These are phyloP conservation scores for Hippophae rhamnoides DNA, from an alignment of 306 rosid genomes.

Conservation along the genomic window DNA sequence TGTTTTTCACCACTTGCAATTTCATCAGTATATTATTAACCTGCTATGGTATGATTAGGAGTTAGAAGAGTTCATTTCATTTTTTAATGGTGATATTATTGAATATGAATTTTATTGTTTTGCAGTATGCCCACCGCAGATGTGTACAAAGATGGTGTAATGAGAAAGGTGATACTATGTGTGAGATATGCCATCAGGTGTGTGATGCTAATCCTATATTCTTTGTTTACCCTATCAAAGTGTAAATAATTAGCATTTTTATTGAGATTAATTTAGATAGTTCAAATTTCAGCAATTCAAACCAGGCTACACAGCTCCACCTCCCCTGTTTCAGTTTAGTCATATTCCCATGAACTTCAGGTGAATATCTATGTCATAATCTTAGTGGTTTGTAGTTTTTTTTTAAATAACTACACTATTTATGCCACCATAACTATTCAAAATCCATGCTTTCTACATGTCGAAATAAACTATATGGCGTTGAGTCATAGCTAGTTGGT, in stretches of 20 bases:
- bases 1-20: no score
- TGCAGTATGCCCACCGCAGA: conserved; percentile 91
- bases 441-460: no score
- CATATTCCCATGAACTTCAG: conserved; percentile 93
- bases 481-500: no score
- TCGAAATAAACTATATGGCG: no score
- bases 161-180: conserved; percentile 84
- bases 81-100: no score
- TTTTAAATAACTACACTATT: no score
- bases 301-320: conserved; percentile 88
- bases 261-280: background rate
- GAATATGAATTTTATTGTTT: background rate
- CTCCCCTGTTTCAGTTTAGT: conserved; percentile 74
- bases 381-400: no score
- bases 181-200: conserved; percentile 99
- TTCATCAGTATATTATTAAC: no score
- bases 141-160: conserved; percentile 94
- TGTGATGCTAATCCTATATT: background rate
- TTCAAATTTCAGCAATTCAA: conserved; percentile 55
- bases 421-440: no score
- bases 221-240: background rate
- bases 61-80: no score
- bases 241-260: background rate
- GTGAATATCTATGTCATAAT: conserved; percentile 19
- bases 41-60: no score